Conservation (phyloP, 139 green algal genomes). For the Klebsormidium nitens region DNA sequence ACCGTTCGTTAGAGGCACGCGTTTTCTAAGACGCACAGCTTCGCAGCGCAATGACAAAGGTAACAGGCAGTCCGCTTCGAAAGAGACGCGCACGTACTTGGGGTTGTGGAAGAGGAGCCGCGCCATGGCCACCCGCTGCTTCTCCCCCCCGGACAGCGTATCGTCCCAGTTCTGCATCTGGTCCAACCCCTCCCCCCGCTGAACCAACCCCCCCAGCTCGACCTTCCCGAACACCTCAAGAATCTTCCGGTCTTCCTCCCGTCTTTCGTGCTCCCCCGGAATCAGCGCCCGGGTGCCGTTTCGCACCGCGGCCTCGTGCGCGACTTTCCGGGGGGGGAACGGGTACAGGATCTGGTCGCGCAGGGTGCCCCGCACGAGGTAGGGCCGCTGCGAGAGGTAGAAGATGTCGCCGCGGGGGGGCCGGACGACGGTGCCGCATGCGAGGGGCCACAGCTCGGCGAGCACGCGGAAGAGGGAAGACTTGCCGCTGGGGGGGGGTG, state of each 20-base stretch:
- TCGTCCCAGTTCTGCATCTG: slow-evolving; percentile 45
- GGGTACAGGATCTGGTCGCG: slow-evolving; percentile 50
- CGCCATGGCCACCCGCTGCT: slow-evolving; percentile 47
- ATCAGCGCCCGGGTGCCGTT: no score
- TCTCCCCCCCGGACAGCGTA: slow-evolving; percentile 45
- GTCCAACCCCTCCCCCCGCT: slow-evolving; percentile 36
- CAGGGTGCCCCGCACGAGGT: slow-evolving; percentile 46
- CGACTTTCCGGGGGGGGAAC: not conserved
- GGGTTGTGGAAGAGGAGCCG: slow-evolving; percentile 34
- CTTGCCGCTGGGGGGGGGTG: slow-evolving; percentile 53
- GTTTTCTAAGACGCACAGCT: no score
- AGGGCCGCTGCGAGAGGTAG: slow-evolving; percentile 45
- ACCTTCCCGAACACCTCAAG: no score
- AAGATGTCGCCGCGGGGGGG: slow-evolving; percentile 31
- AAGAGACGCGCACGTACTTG: slow-evolving; percentile 15
- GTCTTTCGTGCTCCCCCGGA: no score
- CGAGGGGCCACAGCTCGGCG: slow-evolving; percentile 45
- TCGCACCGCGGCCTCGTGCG: no score
- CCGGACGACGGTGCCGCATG: slow-evolving; percentile 28
- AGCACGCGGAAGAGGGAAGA: slow-evolving; percentile 48
- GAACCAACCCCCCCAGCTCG: slow-evolving; percentile 38
- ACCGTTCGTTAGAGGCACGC: no score
- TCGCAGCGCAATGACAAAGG: no score
- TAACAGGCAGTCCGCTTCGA: no score
- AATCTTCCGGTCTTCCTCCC: no score